phyloP scores from a whole-genome alignment of 176 grass and related monocot species.

The Thinopyrum elongatum region DNA sequence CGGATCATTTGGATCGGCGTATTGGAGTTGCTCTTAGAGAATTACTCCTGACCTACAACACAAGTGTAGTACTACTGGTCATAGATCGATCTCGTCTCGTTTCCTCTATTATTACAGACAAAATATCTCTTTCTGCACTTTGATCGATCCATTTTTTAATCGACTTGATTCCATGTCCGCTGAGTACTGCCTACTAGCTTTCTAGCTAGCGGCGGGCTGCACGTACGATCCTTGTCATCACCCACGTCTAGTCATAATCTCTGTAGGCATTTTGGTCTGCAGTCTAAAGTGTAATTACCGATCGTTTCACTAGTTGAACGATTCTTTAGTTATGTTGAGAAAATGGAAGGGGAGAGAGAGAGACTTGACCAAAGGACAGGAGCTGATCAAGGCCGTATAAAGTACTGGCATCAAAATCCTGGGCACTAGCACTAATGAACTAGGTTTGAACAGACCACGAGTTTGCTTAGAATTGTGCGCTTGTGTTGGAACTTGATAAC shows the following conservation, averaged over 20 bases:
- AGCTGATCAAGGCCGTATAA: neutral
- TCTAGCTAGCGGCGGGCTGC: neutral
- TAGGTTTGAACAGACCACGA: slow-evolving; percentile 25
- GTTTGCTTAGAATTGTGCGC: slow-evolving; percentile 39
- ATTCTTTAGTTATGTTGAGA: no score
- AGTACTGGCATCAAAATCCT: neutral
- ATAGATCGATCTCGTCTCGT: neutral
- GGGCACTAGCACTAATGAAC: neutral
- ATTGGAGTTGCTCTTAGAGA: neutral
- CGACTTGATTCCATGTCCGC: slow-evolving; percentile 36
- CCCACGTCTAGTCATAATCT: neutral
- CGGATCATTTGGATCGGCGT: no score
- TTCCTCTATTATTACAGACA: slow-evolving; percentile 34
- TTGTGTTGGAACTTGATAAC: slow-evolving; percentile 61
- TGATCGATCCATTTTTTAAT: slow-evolving; percentile 21
- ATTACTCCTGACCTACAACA: neutral
- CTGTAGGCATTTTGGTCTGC: neutral
- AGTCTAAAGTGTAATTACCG: neutral
- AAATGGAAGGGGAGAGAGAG: neutral
- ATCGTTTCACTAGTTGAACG: neutral
- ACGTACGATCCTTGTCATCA: slow-evolving; percentile 14
- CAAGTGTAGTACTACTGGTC: neutral
- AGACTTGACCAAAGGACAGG: neutral
- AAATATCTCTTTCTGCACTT: slow-evolving; percentile 44
- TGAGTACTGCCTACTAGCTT: neutral